Evolutionary conservation across 345 rosid genomes (phyloP).

Genomic region (Populus simonii): DNA sequence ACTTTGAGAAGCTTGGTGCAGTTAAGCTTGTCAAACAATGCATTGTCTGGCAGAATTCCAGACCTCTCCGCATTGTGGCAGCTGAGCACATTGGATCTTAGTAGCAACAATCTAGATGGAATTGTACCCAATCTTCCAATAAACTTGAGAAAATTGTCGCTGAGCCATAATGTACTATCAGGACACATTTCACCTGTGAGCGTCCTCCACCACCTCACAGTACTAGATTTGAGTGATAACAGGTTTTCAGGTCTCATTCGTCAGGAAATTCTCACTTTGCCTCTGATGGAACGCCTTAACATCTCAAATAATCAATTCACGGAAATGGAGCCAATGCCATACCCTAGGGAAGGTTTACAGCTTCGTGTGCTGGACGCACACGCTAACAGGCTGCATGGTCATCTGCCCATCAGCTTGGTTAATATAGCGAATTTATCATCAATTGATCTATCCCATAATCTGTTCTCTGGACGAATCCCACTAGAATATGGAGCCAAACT

Average conservation of each 20-base stretch:
- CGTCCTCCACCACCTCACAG: conserved; percentile 28
- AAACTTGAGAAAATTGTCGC: conserved; percentile 38
- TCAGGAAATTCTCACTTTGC: conserved; percentile 38
- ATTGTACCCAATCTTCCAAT: conserved; percentile 44
- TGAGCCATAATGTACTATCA: conserved; percentile 38
- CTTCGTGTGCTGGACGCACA: conserved; percentile 47
- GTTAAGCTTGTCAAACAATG: conserved; percentile 39
- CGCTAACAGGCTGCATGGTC: conserved; percentile 44
- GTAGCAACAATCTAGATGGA: conserved; percentile 43
- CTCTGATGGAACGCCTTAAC: conserved; percentile 32
- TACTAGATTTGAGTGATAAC: conserved; percentile 48
- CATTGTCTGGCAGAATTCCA: conserved; percentile 46
- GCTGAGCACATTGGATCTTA: conserved; percentile 45
- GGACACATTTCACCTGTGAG: conserved; percentile 40
- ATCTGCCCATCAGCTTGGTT: conserved; percentile 42
- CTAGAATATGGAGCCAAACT: conserved; percentile 35
- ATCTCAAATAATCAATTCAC: conserved; percentile 47
- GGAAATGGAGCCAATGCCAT: conserved; percentile 22
- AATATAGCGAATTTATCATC: conserved; percentile 29
- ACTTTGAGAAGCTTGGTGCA: conserved; percentile 37
- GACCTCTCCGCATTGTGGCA: conserved; percentile 47
- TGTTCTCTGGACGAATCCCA: conserved; percentile 43
- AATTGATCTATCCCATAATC: conserved; percentile 44
- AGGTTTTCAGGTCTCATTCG: conserved; percentile 36
- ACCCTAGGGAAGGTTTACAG: conserved; percentile 22